Conservation (phyloP, 2,329 filamentous ascomycete species). For the Bisporella sp. region DNA sequence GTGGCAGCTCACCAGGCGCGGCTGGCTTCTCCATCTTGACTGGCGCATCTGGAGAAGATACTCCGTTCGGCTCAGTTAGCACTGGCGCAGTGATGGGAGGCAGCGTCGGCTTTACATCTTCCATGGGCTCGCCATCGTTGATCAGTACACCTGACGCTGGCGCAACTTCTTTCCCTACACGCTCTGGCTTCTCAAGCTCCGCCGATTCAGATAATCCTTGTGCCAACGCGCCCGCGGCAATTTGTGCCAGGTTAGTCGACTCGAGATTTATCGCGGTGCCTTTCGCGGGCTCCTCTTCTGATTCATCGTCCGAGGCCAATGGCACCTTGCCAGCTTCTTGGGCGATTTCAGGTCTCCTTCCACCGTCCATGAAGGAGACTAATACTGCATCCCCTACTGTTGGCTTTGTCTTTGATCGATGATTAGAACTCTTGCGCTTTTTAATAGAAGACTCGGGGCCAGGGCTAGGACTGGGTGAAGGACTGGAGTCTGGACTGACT, state of each 20-base stretch:
- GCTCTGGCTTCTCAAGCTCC: constrained; percentile 36
- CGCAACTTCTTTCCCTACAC: constrained; percentile 21
- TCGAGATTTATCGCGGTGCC: constrained; percentile 17
- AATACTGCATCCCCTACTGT: constrained; percentile 61
- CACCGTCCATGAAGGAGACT: constrained; percentile 55
- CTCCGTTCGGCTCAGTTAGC: constrained; percentile 5
- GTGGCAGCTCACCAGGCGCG: constrained; percentile 21
- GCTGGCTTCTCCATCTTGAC: constrained; percentile 13
- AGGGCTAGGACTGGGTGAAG: constrained; percentile 22
- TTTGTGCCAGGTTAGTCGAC: constrained; percentile 10
- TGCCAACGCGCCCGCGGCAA: background rate
- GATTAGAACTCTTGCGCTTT: constrained; percentile 14
- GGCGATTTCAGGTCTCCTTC: constrained; percentile 59
- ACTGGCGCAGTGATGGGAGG: constrained; percentile 13
- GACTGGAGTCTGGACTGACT: constrained; percentile 31
- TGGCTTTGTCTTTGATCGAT: constrained; percentile 21
- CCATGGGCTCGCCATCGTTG: constrained; percentile 9
- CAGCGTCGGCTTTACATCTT: constrained; percentile 15
- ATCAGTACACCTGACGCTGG: constrained; percentile 63
- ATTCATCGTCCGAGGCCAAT: constrained; percentile 40
- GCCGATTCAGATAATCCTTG: constrained; percentile 32
- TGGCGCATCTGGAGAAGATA: constrained; percentile 9
- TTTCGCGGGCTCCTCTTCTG: constrained; percentile 32
- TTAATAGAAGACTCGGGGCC: too few relatives aligned
- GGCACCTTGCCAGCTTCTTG: constrained; percentile 45